These are phyloP conservation scores for Sclerotinia sclerotiorum DNA, from an alignment of 2,329 filamentous ascomycete species.

Conservation along the genomic window DNA sequence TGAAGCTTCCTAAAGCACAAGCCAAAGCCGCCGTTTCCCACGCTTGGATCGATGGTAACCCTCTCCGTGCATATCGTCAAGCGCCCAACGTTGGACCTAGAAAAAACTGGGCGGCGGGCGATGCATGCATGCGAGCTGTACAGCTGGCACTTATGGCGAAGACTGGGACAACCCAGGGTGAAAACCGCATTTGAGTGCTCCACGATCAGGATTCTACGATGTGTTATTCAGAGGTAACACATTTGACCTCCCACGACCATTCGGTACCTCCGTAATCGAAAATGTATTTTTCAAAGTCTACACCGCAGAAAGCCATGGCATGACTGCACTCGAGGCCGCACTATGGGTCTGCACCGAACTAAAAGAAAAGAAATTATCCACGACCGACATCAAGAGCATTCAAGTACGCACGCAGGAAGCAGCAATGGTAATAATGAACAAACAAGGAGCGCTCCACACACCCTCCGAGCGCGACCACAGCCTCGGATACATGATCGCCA, in stretches of 20 bases:
- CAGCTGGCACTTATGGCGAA: conserved; percentile 41
- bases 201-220: conserved; percentile 44
- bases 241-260: conserved; percentile 33
- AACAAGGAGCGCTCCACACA: conserved; percentile 34
- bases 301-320: conserved; percentile 40
- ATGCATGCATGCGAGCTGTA: conserved; percentile 45
- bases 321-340: conserved; percentile 41
- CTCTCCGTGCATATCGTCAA: conserved; percentile 42
- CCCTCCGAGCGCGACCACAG: conserved; percentile 43
- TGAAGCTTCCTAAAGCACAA: conserved; percentile 42
- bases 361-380: conserved; percentile 24
- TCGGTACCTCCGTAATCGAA: conserved; percentile 35
- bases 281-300: conserved; percentile 36
- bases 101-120: conserved; percentile 47
- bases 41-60: conserved; percentile 44
- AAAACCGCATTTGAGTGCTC: conserved; percentile 38
- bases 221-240: conserved; percentile 25
- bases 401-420: conserved; percentile 39
- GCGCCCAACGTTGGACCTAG: conserved; percentile 42
- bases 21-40: conserved; percentile 43
- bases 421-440: conserved; percentile 42
- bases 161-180: conserved; percentile 38
- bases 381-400: conserved; percentile 35
- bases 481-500: conserved; percentile 41
- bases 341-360: conserved; percentile 31